These are phyloP conservation scores for Colletotrichum orbiculare DNA, from an alignment of 2,329 filamentous ascomycete species.

Conservation along the genomic window DNA sequence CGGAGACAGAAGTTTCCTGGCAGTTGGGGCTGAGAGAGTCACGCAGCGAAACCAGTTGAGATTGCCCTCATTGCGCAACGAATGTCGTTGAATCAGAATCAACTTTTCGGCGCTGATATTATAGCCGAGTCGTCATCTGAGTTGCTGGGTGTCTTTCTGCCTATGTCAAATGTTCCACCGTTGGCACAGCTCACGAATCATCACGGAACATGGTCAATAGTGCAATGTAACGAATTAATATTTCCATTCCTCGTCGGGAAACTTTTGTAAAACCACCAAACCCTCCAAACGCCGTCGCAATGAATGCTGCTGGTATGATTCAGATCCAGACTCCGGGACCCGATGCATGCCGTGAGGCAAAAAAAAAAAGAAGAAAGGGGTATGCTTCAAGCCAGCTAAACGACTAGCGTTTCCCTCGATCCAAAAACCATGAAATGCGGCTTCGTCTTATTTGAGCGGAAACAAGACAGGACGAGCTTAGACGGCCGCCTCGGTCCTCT, in stretches of 20 bases:
- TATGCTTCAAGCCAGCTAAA: neutral
- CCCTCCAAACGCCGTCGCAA: slow-evolving; percentile 35
- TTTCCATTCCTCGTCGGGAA: slow-evolving; percentile 33
- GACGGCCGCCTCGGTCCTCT: slow-evolving; percentile 21
- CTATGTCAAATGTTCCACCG: too few relatives aligned
- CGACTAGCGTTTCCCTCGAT: neutral
- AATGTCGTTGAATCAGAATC: too few relatives aligned
- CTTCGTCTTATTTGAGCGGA: neutral
- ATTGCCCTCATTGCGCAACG: too few relatives aligned
- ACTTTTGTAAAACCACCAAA: slow-evolving; percentile 13
- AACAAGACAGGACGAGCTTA: neutral
- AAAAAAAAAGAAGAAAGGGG: too few relatives aligned
- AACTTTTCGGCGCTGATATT: too few relatives aligned
- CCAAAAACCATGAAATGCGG: neutral
- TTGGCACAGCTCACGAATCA: too few relatives aligned
- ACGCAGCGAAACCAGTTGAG: too few relatives aligned
- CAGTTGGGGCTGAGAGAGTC: too few relatives aligned
- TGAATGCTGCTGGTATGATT: slow-evolving; percentile 26
- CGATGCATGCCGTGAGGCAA: slow-evolving; percentile 2
- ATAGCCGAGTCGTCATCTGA: too few relatives aligned
- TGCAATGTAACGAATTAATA: slow-evolving; percentile 22
- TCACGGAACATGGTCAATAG: too few relatives aligned
- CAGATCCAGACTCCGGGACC: slow-evolving; percentile 11
- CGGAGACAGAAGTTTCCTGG: too few relatives aligned
- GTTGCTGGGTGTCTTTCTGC: too few relatives aligned